Percentiles rank a stretch among this genome's conserved stretches.
phyloP scores from a whole-genome alignment of 768 basidiomycete genomes.

The Multifurca ochricompacta region DNA sequence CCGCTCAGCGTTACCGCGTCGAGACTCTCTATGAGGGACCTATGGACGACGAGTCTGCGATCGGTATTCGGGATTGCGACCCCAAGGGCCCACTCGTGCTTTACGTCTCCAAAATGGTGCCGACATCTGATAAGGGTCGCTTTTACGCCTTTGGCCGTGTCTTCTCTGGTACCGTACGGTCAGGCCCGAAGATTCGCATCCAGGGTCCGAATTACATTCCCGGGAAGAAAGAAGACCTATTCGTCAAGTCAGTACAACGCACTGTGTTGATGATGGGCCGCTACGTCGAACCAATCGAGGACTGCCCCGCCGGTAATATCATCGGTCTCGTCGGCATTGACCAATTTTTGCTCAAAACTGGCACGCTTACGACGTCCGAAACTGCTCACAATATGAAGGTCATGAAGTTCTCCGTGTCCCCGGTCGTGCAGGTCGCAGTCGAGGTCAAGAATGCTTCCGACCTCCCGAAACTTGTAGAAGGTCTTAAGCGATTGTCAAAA shows the following conservation, averaged over 20 bases:
- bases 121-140: constrained; percentile 98
- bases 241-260: constrained; percentile 96
- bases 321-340: constrained; percentile 99
- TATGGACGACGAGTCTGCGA: constrained; percentile 99
- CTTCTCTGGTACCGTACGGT: constrained; percentile 95
- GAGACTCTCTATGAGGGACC: constrained; percentile 99
- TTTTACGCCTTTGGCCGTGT: constrained; percentile 99
- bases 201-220: constrained; percentile 99
- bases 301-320: constrained; percentile 98
- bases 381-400: constrained; percentile 99
- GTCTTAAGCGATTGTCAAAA: constrained; percentile 99
- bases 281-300: constrained; percentile 96
- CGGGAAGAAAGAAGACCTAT: constrained; percentile 97
- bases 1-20: constrained; percentile 97
- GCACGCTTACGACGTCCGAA: constrained; percentile 95
- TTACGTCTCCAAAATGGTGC: constrained; percentile 99
- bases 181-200: constrained; percentile 98
- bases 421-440: constrained; percentile 97
- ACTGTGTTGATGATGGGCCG: constrained; percentile 99
- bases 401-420: constrained; percentile 99
- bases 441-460: constrained; percentile 99
- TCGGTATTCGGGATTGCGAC: constrained; percentile 97
- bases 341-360: constrained; percentile 99
- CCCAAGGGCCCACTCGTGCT: constrained; percentile 93
- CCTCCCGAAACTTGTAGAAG: constrained; percentile 99